Percentiles rank a stretch among this genome's conserved stretches.
Conservation (phyloP, 768 basidiomycete genomes). For the Termitomyces heimii region DNA sequence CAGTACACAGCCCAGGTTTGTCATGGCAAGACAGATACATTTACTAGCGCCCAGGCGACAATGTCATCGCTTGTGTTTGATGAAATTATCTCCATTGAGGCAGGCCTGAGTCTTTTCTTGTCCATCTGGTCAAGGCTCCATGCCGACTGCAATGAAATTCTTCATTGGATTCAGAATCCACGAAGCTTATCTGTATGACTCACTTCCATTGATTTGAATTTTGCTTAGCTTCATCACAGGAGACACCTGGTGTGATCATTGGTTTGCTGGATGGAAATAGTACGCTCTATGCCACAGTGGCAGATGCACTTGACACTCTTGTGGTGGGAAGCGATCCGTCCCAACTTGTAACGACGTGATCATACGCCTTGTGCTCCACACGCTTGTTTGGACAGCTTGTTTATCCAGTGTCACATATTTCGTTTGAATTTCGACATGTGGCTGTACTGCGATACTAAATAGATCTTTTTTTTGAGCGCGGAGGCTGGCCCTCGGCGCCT, state of each 20-base stretch:
- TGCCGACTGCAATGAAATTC: conserved; percentile 37
- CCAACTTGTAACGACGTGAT: conserved; percentile 13
- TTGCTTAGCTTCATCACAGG: conserved; percentile 10
- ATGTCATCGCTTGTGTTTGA: conserved; percentile 35
- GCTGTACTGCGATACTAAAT: too few relatives aligned
- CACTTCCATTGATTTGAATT: background rate
- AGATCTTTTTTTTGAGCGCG: too few relatives aligned
- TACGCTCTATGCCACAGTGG: conserved; percentile 20
- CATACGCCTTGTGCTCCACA: background rate
- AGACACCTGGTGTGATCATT: conserved; percentile 16
- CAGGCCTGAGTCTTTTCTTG: conserved; percentile 31
- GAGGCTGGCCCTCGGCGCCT: too few relatives aligned
- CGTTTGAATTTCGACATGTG: too few relatives aligned
- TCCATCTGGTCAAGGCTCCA: conserved; percentile 40
- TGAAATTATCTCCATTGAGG: conserved; percentile 34
- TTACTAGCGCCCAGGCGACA: conserved; percentile 31
- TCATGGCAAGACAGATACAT: conserved; percentile 32
- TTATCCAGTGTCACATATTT: too few relatives aligned
- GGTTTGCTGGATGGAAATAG: conserved; percentile 16
- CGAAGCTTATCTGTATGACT: conserved; percentile 14
- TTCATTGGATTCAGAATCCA: conserved; percentile 32
- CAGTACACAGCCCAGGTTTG: conserved; percentile 42
- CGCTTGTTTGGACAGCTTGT: background rate
- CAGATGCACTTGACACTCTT: conserved; percentile 19
- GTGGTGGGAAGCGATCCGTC: too few relatives aligned